These are phyloP conservation scores for Nitzschia palea DNA, from an alignment of 108 stramenopile genomes.

Conservation along the genomic window DNA sequence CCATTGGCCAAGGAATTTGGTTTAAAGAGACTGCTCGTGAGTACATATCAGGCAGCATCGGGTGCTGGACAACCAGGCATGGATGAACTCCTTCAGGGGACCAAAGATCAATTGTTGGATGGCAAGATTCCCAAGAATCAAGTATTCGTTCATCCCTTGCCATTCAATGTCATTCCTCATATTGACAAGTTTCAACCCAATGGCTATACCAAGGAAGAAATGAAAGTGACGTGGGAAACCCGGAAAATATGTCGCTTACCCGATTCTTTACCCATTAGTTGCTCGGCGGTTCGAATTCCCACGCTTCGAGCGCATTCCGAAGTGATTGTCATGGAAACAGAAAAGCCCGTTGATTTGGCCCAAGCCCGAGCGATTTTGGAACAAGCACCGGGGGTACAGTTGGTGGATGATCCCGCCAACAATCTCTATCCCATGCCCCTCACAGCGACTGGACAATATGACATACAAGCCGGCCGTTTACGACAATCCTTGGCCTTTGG, in stretches of 20 bases:
- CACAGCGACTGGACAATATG: slow-evolving; percentile 93
- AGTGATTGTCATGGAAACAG: slow-evolving; percentile 90
- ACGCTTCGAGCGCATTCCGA: slow-evolving; percentile 97
- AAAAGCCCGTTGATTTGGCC: slow-evolving; percentile 77
- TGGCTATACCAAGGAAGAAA: slow-evolving; percentile 99
- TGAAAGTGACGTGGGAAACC: slow-evolving; percentile 99
- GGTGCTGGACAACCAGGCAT: slow-evolving; percentile 95
- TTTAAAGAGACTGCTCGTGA: slow-evolving; percentile 90
- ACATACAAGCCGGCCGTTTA: slow-evolving; percentile 94
- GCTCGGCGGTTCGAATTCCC: slow-evolving; percentile 97
- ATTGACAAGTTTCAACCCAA: slow-evolving; percentile 99
- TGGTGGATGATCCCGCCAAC: slow-evolving; percentile 71
- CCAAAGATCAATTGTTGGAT: slow-evolving; percentile 52
- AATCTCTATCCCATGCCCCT: slow-evolving; percentile 94
- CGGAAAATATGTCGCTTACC: slow-evolving; percentile 89
- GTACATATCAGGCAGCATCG: slow-evolving; percentile 94
- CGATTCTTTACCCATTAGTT: slow-evolving; percentile 84
- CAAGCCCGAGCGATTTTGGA: slow-evolving; percentile 72
- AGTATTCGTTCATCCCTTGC: slow-evolving; percentile 94
- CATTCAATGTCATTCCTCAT: slow-evolving; percentile 99
- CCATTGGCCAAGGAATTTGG: slow-evolving; percentile 92
- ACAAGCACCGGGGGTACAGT: slow-evolving; percentile 77
- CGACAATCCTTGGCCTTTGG: slow-evolving; percentile 83
- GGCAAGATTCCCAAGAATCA: slow-evolving; percentile 55
- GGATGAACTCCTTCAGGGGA: slow-evolving; percentile 93